Base-by-base conservation (phyloP, 1,284 basidiomycete genomes). In the Irpex rosettiformis region DNA sequence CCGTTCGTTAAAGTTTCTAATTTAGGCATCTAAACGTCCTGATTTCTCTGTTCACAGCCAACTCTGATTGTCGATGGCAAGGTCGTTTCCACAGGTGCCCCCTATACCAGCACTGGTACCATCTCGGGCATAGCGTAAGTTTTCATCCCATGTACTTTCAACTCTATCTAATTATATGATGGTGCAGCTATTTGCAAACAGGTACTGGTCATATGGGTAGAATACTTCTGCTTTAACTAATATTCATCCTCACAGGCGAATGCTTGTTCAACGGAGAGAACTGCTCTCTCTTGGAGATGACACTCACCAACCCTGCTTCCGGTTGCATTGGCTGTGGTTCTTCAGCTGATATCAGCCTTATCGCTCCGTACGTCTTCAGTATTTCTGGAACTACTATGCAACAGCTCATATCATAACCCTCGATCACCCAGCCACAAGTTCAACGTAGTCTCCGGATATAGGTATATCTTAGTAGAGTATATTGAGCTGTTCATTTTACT, bases 271-370 rank as follows among this genome's bases (percentile, higher is more conserved):
- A 81, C 55, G 79, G 77, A 47, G 79, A 81, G 63, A 55, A 68
- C 3, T 80, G 79, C 54, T 61, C 71, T 2, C 63, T 77, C 29
- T 8, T 81, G 24, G 79, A 80, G 66, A 75, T 70, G 68, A 79
- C 75, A 27, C 68, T 81, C 58, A 68, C 66, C 56, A 77, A 80
- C 65, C 73, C 79, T 4, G 64, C 65, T 11, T 16, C 33, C 10
- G 33, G 33, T 37, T 67, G 66, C 30, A 52, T 67, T 1, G 78
- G 79, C 2, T 69, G 73, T 59, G 79, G 79, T 6, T 76, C 77
- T 5, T 75, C 72, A 43, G 64, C 69, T n/a, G 79, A 80, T 60
- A 67, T 80, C 51, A 78, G 76, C 58, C 68, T 81, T 62, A 80
- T 80, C 48, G 1, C 63, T 1, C 76, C 77, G 77, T 79, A 58